A percentile compares a stretch with the other conserved stretches of the same genome.
phyloP scores from a whole-genome alignment of 495 filamentous ascomycete species.

The Trichoderma parareesei region DNA sequence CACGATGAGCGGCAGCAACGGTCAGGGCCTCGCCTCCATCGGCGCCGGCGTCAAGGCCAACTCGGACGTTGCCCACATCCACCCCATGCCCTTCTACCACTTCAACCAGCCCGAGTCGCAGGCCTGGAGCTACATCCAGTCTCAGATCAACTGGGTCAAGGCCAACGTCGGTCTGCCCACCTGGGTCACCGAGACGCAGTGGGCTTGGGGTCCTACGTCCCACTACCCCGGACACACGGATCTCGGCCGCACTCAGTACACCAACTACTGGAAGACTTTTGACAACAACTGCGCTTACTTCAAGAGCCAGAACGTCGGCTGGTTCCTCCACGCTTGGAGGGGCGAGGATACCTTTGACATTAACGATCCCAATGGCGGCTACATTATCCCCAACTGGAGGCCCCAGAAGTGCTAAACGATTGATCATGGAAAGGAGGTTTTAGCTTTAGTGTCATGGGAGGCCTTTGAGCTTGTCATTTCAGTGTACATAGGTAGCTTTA shows the following conservation, averaged over 20 bases:
- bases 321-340: slow-evolving; percentile 22
- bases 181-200: slow-evolving; percentile 20
- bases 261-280: slow-evolving; percentile 20
- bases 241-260: slow-evolving; percentile 17
- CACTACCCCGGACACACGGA: slow-evolving; percentile 11
- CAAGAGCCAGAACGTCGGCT: slow-evolving; percentile 19
- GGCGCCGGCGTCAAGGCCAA: slow-evolving; percentile 16
- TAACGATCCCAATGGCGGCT: slow-evolving; percentile 15
- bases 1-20: slow-evolving; percentile 16
- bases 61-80: slow-evolving; percentile 18
- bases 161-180: slow-evolving; percentile 15
- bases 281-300: slow-evolving; percentile 19
- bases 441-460: too few relatives aligned
- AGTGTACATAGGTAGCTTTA: slow-evolving; percentile 2
- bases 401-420: slow-evolving; percentile 14
- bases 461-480: background rate
- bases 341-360: slow-evolving; percentile 23
- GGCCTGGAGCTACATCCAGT: slow-evolving; percentile 20
- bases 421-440: background rate
- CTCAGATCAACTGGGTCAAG: slow-evolving; percentile 16
- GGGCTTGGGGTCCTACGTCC: slow-evolving; percentile 18
- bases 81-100: slow-evolving; percentile 22
- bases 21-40: slow-evolving; percentile 13
- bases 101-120: slow-evolving; percentile 13
- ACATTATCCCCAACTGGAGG: slow-evolving; percentile 20